These are phyloP conservation scores for Lanmaoa rubissima DNA, from an alignment of 768 basidiomycete genomes.

Conservation along the genomic window DNA sequence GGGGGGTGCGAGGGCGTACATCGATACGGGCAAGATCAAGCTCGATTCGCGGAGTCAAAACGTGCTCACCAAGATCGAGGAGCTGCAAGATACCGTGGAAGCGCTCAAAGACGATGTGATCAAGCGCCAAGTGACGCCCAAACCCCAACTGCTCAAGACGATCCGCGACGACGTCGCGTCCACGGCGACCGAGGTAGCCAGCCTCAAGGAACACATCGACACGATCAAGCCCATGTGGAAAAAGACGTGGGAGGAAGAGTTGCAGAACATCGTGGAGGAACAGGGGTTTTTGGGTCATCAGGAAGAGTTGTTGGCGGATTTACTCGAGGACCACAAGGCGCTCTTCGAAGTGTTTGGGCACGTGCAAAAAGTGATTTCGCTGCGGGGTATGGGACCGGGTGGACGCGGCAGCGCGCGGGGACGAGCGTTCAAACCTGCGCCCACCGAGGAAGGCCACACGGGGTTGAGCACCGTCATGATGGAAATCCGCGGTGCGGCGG, in stretches of 20 bases:
- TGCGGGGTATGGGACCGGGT: slow-evolving; percentile 50
- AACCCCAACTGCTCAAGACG: slow-evolving; percentile 62
- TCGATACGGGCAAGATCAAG: slow-evolving; percentile 88
- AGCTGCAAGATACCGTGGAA: slow-evolving; percentile 89
- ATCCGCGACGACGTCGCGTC: slow-evolving; percentile 71
- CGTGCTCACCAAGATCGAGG: slow-evolving; percentile 88
- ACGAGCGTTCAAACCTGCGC: slow-evolving; percentile 58
- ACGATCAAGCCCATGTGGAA: slow-evolving; percentile 96
- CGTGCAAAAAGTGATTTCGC: slow-evolving; percentile 83
- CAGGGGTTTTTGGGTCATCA: slow-evolving; percentile 93
- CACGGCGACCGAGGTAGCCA: slow-evolving; percentile 66
- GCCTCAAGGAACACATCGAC: slow-evolving; percentile 79
- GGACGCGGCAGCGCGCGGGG: slow-evolving; percentile 39
- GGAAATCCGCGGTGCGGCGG: slow-evolving; percentile 80
- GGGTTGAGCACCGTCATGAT: slow-evolving; percentile 81
- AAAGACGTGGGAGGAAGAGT: slow-evolving; percentile 96
- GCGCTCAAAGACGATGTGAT: slow-evolving; percentile 87
- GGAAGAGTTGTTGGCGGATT: slow-evolving; percentile 84
- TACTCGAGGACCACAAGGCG: slow-evolving; percentile 92
- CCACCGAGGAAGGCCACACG: slow-evolving; percentile 62
- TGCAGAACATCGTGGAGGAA: slow-evolving; percentile 96
- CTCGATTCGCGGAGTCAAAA: slow-evolving; percentile 89
- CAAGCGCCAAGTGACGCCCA: slow-evolving; percentile 84
- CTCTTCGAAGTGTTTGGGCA: slow-evolving; percentile 83
- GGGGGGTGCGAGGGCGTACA: slow-evolving; percentile 82